Base-by-base conservation (phyloP, 2,329 filamentous ascomycete genomes). In the Fusarium oxysporum region DNA sequence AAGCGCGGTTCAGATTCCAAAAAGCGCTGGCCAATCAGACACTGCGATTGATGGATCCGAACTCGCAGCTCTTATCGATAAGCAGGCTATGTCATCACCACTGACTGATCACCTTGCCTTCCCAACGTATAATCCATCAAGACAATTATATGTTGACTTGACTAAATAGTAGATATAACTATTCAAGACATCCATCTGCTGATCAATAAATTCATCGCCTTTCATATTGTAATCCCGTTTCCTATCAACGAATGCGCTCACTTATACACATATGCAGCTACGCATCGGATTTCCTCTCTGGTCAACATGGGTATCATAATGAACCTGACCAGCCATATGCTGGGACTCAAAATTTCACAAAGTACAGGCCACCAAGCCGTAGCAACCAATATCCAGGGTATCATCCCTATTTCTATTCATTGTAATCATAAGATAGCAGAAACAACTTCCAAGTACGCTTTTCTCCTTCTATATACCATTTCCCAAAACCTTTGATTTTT, bases 21-120 rank as follows among this genome's bases (percentile, higher is more conserved):
- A 25, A 37, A 48, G 62, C 69, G 70, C 65, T 37, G 71, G 21
- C 76, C 74, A 75, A 58, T 51, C 41, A 56, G 21, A 8, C 8
- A 14, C 33, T 63, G 47, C 25, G 25, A 61, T 54, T 43, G 32
- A 41, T 69, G 53, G 45, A n/a, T 35, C 70, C 38, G 41, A 38
- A 23, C 37, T 33, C 8, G 21, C 44, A 94, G 10, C 86, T 65
- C 50, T 68, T 76, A 76, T 76, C 71, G 71, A 76, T 76, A 76
- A 65, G 59, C 19, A 21, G n/a, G 19, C 9, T 60, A 70, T 70
- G 67, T 65, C 59, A 70, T 65, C 25, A 30, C 37, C 44, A 33
- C 25, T 21, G 41, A 38, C 16, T 50, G 21, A 50, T 23, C n/a
- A 50, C 7, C 21, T n/a, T 32, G 6, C 44, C 8, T 45, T 21